Percentiles rank a stretch among this genome's conserved stretches.
phyloP scores from a whole-genome alignment of 257 asterid species.

The Nemophila menziesii region DNA sequence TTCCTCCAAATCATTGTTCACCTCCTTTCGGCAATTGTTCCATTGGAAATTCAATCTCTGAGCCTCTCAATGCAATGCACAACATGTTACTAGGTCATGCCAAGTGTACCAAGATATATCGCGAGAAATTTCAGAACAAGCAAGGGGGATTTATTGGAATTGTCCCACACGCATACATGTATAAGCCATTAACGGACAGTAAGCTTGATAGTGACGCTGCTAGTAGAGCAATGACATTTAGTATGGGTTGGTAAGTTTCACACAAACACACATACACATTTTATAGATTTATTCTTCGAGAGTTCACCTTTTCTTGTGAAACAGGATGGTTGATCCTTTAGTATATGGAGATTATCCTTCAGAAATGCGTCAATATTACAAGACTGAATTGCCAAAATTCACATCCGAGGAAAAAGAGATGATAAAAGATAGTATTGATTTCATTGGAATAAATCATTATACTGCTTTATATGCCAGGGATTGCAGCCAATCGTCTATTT shows the following conservation, averaged over 20 bases:
- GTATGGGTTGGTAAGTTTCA: constrained; percentile 41
- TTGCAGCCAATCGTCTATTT: constrained; percentile 39
- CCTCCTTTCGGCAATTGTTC: constrained; percentile 2
- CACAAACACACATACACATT: too few species aligned
- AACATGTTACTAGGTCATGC: constrained; percentile 33
- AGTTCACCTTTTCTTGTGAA: background rate
- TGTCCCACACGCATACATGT: constrained; percentile 39
- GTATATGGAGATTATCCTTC: constrained; percentile 66
- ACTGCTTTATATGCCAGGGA: constrained; percentile 49
- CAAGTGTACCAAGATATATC: constrained; percentile 41
- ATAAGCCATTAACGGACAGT: constrained; percentile 29
- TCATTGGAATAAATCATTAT: constrained; percentile 76
- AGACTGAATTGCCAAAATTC: constrained; percentile 40
- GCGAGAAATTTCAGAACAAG: constrained; percentile 31
- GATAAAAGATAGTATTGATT: constrained; percentile 48
- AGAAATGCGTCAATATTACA: constrained; percentile 42
- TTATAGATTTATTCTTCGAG: too few species aligned
- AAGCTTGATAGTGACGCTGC: constrained; percentile 42
- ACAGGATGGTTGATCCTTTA: constrained; percentile 58
- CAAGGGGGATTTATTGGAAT: constrained; percentile 41
- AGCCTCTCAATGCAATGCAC: constrained; percentile 1
- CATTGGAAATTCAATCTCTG: background rate
- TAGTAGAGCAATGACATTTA: constrained; percentile 37
- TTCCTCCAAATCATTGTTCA: background rate
- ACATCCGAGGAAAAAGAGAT: constrained; percentile 34